Percentiles rank a stretch among this genome's conserved stretches.
Conservation (phyloP, 108 stramenopile species). For the Cyclostephanos tholiformis region DNA sequence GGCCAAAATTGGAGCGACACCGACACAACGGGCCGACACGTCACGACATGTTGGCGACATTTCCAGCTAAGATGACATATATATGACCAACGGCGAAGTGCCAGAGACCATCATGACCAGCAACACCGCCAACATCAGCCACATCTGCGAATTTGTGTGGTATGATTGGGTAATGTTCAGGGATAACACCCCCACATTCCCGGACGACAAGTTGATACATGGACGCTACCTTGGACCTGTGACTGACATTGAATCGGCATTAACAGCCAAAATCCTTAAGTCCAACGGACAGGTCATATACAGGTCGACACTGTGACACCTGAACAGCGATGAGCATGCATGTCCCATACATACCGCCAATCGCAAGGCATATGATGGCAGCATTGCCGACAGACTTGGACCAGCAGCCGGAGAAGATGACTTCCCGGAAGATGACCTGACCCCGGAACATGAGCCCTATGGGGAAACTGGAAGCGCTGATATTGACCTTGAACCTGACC, state of each 20-base stretch:
- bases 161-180: constrained; percentile 43
- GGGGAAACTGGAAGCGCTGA: background rate
- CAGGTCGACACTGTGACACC: too few relatives aligned
- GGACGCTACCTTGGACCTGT: constrained; percentile 39
- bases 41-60: too few relatives aligned
- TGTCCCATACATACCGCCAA: background rate
- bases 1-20: too few relatives aligned
- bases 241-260: too few relatives aligned
- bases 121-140: constrained; percentile 49
- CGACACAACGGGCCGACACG: too few relatives aligned
- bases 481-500: background rate
- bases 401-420: too few relatives aligned
- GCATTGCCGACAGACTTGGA: too few relatives aligned
- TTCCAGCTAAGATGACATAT: too few relatives aligned
- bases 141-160: constrained; percentile 46
- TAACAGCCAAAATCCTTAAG: too few relatives aligned
- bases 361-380: background rate
- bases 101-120: constrained; percentile 33
- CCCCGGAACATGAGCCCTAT: too few relatives aligned
- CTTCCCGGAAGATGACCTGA: too few relatives aligned
- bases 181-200: background rate
- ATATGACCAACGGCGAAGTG: constrained; percentile 20
- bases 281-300: too few relatives aligned
- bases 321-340: constrained; percentile 16
- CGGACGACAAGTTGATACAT: background rate